Evolutionary conservation across 139 green algal species (phyloP).

Genomic region (Microglena sp.): DNA sequence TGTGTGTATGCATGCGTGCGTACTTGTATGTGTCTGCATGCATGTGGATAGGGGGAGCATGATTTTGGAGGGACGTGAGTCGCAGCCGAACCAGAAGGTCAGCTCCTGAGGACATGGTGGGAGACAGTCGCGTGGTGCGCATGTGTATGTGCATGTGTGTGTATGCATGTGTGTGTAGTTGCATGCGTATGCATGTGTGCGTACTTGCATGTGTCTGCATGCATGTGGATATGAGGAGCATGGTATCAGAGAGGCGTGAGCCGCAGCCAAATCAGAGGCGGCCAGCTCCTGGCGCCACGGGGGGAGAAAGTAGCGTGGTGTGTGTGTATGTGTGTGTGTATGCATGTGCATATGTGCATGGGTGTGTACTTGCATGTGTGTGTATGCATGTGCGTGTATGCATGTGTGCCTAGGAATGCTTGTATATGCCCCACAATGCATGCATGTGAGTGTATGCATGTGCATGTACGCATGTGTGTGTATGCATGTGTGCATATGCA

Average conservation of each 20-base stretch:
- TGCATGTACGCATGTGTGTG: too few species aligned
- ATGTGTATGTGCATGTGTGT: slow-evolving; percentile 3
- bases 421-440: too few species aligned
- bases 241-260: not conserved
- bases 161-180: not conserved
- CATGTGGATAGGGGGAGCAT: not conserved
- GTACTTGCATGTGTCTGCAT: too few species aligned
- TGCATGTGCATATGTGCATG: not conserved
- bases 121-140: not conserved
- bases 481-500: too few species aligned
- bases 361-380: not conserved
- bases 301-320: not conserved
- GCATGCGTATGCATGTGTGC: not conserved
- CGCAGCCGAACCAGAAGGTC: not conserved
- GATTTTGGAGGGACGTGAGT: not conserved
- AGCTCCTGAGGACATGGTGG: not conserved
- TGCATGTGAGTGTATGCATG: too few species aligned
- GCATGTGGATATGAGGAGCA: not conserved
- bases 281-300: not conserved
- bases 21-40: not conserved
- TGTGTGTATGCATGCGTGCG: not conserved
- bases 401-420: too few species aligned
- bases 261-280: not conserved
- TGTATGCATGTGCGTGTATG: too few species aligned
- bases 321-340: not conserved